A percentile compares a stretch with the other conserved stretches of the same genome.
These are phyloP conservation scores for Graphium sp. DNA, from an alignment of 2,329 filamentous ascomycete genomes.

Conservation along the genomic window DNA sequence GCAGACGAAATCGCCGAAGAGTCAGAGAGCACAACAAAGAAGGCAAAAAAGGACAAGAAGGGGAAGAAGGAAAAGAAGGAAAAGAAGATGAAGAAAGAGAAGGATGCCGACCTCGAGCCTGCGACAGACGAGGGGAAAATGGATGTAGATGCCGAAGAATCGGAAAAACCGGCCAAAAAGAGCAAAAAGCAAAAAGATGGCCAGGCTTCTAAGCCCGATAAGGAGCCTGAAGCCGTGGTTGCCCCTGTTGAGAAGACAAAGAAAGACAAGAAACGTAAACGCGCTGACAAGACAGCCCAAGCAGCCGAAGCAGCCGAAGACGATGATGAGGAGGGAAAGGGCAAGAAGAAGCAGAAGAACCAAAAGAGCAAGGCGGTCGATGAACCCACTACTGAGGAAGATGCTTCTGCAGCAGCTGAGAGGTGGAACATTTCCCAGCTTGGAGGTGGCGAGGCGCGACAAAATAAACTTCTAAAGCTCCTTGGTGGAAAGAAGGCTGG, in stretches of 20 bases:
- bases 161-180: constrained; percentile 7
- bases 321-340: constrained; percentile 12
- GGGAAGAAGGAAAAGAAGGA: constrained; percentile 8
- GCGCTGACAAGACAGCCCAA: background rate
- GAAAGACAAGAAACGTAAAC: constrained; percentile 6
- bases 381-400: constrained; percentile 5
- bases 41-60: constrained; percentile 9
- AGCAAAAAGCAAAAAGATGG: constrained; percentile 5
- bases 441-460: constrained; percentile 29
- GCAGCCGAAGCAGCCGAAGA: constrained; percentile 1
- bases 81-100: constrained; percentile 2
- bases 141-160: constrained; percentile 5
- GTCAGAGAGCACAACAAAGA: constrained; percentile 6
- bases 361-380: constrained; percentile 10
- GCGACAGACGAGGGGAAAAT: constrained; percentile 4
- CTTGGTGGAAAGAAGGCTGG: constrained; percentile 31
- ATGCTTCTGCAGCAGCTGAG: constrained; percentile 13
- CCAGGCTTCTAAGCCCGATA: constrained; percentile 3
- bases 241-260: constrained; percentile 8
- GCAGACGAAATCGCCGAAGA: constrained; percentile 7
- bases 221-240: background rate
- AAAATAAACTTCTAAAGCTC: constrained; percentile 39
- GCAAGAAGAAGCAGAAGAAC: constrained; percentile 10
- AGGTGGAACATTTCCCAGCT: constrained; percentile 36
- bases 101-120: background rate